Percentiles rank a stretch among this genome's conserved stretches.
Evolutionary conservation across 2,329 filamentous ascomycete genomes (phyloP).

Genomic region (Thielaviopsis punctulata): DNA sequence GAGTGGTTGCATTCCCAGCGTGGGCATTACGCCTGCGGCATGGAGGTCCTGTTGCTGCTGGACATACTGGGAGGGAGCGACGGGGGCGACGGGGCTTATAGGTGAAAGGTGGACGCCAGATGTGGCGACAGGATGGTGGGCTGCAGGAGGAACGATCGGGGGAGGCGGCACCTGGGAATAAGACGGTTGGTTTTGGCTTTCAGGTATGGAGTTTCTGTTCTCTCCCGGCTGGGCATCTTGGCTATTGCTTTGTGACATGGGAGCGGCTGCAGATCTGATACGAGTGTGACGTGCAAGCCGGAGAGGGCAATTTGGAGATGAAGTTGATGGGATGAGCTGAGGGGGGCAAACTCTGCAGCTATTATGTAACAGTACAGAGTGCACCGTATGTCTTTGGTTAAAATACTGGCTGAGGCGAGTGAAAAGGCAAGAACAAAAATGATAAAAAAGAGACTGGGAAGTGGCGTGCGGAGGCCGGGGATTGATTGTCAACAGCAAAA

Average conservation of each 20-base stretch:
- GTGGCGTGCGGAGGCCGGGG: background rate
- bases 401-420: background rate
- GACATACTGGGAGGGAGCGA: background rate
- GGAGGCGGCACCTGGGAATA: slow-evolving; percentile 4
- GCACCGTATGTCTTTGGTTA: background rate
- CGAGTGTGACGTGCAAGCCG: slow-evolving; percentile 3
- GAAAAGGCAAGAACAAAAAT: background rate
- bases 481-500: background rate
- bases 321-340: background rate
- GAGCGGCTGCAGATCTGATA: slow-evolving; percentile 3
- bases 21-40: background rate
- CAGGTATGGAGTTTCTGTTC: background rate
- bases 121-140: background rate
- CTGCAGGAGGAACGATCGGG: slow-evolving; percentile 1
- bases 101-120: slow-evolving; percentile 5
- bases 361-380: background rate
- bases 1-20: slow-evolving; percentile 5
- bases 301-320: slow-evolving; percentile 2
- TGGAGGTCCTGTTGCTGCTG: background rate
- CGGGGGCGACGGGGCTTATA: slow-evolving; percentile 7
- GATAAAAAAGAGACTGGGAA: background rate
- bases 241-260: slow-evolving; percentile 7
- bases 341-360: background rate
- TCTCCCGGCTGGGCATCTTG: slow-evolving; percentile 1
- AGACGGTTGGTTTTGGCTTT: slow-evolving; percentile 4